A percentile compares a stretch with the other conserved stretches of the same genome.
These are phyloP conservation scores for Aegilops tauschii DNA, from an alignment of 176 grass and related monocot genomes.

Conservation along the genomic window DNA sequence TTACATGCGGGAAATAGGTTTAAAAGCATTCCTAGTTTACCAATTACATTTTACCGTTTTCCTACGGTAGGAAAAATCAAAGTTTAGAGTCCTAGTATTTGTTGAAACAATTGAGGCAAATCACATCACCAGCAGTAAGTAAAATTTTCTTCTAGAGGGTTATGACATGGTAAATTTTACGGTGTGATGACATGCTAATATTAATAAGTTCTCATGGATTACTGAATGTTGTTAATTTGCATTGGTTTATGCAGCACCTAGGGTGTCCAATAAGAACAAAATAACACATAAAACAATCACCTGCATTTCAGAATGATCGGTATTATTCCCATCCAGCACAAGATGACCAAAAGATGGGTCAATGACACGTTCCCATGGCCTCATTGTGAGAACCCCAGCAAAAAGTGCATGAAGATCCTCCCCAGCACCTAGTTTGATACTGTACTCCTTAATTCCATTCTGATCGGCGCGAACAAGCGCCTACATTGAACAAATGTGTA, in stretches of 20 bases:
- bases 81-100: background rate
- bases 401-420: slow-evolving; percentile 81
- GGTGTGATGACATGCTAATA: background rate
- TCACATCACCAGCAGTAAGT: background rate
- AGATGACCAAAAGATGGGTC: slow-evolving; percentile 86
- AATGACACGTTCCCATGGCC: slow-evolving; percentile 86
- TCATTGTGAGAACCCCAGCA: slow-evolving; percentile 93
- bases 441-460: slow-evolving; percentile 77
- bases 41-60: background rate
- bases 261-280: background rate
- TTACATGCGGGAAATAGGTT: background rate
- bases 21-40: background rate
- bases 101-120: background rate
- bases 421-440: slow-evolving; percentile 84
- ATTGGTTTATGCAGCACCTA: background rate
- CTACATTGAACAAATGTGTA: slow-evolving; percentile 39
- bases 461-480: slow-evolving; percentile 70
- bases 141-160: background rate
- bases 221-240: slow-evolving; percentile 5
- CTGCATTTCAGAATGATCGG: slow-evolving; percentile 79
- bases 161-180: background rate
- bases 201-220: background rate
- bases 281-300: slow-evolving; percentile 34
- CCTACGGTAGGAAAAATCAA: background rate
- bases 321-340: slow-evolving; percentile 42